Evolutionary conservation across 1,139 yeast species (phyloP).

Genomic region (Hanseniaspora sp.): DNA sequence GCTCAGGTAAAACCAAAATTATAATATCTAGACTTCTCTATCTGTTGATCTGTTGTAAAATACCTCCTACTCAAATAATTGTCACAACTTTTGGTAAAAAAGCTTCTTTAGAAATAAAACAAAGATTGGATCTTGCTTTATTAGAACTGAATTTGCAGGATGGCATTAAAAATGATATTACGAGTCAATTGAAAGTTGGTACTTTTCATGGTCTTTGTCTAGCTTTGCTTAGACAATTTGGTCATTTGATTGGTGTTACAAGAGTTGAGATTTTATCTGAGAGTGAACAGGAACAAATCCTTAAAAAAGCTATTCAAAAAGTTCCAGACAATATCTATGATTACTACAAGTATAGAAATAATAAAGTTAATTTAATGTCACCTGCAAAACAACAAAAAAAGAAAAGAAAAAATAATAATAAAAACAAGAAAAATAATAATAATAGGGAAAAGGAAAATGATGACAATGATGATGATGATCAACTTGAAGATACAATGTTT

Average conservation of each 20-base stretch:
- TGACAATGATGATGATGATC: slow-evolving; percentile 18
- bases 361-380: slow-evolving; percentile 26
- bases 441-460: not conserved
- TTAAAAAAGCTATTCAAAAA: slow-evolving; percentile 37
- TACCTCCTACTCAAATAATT: slow-evolving; percentile 51
- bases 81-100: slow-evolving; percentile 87
- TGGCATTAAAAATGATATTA: slow-evolving; percentile 32
- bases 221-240: slow-evolving; percentile 47
- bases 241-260: slow-evolving; percentile 40
- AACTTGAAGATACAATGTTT: slow-evolving; percentile 19
- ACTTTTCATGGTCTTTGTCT: slow-evolving; percentile 79
- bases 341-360: slow-evolving; percentile 24
- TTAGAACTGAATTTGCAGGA: slow-evolving; percentile 30
- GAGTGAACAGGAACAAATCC: slow-evolving; percentile 44
- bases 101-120: slow-evolving; percentile 76
- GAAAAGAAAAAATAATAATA: slow-evolving; percentile 16
- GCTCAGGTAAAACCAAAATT: slow-evolving; percentile 78
- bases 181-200: slow-evolving; percentile 41
- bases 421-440: slow-evolving; percentile 21
- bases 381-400: slow-evolving; percentile 16
- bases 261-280: slow-evolving; percentile 56
- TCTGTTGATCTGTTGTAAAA: slow-evolving; percentile 40
- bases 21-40: slow-evolving; percentile 68
- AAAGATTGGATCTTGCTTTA: slow-evolving; percentile 41
- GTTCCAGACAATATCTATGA: slow-evolving; percentile 30